Base-by-base conservation (phyloP, 108 stramenopile species). In the Skeletonema marinoi region DNA sequence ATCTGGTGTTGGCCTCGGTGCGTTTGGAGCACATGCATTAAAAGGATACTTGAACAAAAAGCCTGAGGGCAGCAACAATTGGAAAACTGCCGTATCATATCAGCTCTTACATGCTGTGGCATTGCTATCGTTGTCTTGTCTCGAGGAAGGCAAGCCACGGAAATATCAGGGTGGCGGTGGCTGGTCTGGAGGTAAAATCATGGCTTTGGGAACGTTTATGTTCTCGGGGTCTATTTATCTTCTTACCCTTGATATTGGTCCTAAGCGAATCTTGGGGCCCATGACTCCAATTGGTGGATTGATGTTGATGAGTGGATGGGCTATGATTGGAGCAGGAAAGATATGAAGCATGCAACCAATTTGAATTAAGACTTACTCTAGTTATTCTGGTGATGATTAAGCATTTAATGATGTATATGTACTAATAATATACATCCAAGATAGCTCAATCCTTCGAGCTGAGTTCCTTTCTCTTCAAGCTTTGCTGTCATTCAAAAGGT, bases 251-350 rank as follows among this genome's bases (percentile, higher is more conserved):
- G 92, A 85, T 9, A 72, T 93, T 31, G 95, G 93, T 3, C 93
- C 93, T 14, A 89, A 90, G 70, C 81, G 74, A 17, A 16, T 96
- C 1, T 48, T 92, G 62, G 95, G 93, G 0, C 95, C 95, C 0
- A 85, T 89, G 21, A 96, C 95, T n/a, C 95, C 95, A 12, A 50
- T 93, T 51, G 93, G 95, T n/a, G 95, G 95, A n/a, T 42, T 94
- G 36, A 69, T 93, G 41, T 85, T 96, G 83, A 92, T 96, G 58
- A 83, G 85, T 54, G 92, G 92, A 3, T 96, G 95, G 95, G 81
- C 75, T 35, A 70, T 93, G 77, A 59, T 75, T 60, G 85, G 85
- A 14, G 42, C 63, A 44, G 74, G 85, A 42, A 82, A 77, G 33
- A 56, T 65, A 68, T 42, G 36, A 71, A 65, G 5, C 33, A 21